Conservation (phyloP, 176 grass and related monocot species). For the Eragrostis nindensis region DNA sequence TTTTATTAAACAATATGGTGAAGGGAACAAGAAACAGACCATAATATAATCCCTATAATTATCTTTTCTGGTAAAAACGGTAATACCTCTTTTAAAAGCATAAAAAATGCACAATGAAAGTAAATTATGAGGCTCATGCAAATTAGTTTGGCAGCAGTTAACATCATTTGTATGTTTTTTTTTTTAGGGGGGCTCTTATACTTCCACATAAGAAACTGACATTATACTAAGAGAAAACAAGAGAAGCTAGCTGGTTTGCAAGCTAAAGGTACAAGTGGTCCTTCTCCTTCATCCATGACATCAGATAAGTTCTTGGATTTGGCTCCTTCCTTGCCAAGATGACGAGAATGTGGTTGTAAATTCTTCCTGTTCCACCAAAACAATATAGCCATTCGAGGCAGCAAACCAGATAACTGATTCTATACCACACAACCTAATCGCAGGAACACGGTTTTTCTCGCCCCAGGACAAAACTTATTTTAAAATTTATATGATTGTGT, state of each 20-base stretch:
- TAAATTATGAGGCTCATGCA: slow-evolving; percentile 22
- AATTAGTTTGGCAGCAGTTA: slow-evolving; percentile 39
- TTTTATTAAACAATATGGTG: not conserved
- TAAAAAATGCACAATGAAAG: slow-evolving; percentile 32
- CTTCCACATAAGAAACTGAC: slow-evolving; percentile 37
- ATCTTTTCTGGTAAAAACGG: not conserved
- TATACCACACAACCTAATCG: slow-evolving; percentile 31
- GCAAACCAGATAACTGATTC: slow-evolving; percentile 27
- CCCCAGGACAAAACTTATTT: not conserved
- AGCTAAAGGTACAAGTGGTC: slow-evolving; percentile 42
- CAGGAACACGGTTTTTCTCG: not conserved
- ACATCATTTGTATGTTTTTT: slow-evolving; percentile 35
- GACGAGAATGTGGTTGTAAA: slow-evolving; percentile 39
- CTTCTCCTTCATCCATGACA: slow-evolving; percentile 35
- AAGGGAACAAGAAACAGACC: slow-evolving; percentile 2
- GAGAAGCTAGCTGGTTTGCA: slow-evolving; percentile 29
- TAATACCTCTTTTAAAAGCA: slow-evolving; percentile 10
- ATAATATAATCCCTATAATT: not conserved
- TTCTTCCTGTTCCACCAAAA: slow-evolving; percentile 47
- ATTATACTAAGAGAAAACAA: slow-evolving; percentile 35
- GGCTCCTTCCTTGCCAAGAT: slow-evolving; percentile 40
- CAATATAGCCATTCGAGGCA: slow-evolving; percentile 33
- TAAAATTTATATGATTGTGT: not conserved
- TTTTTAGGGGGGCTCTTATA: slow-evolving; percentile 19
- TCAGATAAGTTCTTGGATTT: slow-evolving; percentile 45